Evolutionary conservation across 805 yeast genomes (phyloP).

Genomic region (Candida coquimbonensis): DNA sequence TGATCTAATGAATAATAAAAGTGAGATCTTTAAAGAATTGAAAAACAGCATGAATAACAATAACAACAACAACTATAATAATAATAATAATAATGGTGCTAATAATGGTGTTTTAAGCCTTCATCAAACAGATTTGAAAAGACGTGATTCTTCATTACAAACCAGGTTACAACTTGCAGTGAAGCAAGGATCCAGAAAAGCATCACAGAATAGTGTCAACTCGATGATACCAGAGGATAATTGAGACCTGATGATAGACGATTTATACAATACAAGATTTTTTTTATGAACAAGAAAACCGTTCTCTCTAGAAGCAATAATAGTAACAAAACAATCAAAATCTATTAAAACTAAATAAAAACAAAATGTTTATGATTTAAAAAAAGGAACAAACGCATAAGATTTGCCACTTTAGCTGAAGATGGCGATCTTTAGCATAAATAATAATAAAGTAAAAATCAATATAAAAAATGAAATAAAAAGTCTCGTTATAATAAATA

Average conservation of each 20-base stretch:
- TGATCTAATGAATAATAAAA: slow-evolving; percentile 57
- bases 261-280: background rate
- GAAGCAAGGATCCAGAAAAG: slow-evolving; percentile 10
- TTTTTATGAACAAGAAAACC: no score
- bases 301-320: no score
- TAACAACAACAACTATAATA: background rate
- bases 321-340: no score
- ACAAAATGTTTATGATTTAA: no score
- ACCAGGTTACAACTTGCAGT: slow-evolving; percentile 21
- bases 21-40: slow-evolving; percentile 58
- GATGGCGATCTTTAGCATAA: no score
- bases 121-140: slow-evolving; percentile 5
- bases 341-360: no score
- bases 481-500: no score
- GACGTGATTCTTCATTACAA: slow-evolving; percentile 20
- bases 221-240: background rate
- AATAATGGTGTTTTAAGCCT: slow-evolving; percentile 4
- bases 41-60: slow-evolving; percentile 25
- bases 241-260: background rate
- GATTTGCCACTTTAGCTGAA: no score
- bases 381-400: no score
- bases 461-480: no score
- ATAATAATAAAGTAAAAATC: no score
- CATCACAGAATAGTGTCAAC: slow-evolving; percentile 1
- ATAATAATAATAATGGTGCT: background rate